These are phyloP conservation scores for Scedosporium aurantiacum DNA, from an alignment of 2,329 filamentous ascomycete species.

Conservation along the genomic window DNA sequence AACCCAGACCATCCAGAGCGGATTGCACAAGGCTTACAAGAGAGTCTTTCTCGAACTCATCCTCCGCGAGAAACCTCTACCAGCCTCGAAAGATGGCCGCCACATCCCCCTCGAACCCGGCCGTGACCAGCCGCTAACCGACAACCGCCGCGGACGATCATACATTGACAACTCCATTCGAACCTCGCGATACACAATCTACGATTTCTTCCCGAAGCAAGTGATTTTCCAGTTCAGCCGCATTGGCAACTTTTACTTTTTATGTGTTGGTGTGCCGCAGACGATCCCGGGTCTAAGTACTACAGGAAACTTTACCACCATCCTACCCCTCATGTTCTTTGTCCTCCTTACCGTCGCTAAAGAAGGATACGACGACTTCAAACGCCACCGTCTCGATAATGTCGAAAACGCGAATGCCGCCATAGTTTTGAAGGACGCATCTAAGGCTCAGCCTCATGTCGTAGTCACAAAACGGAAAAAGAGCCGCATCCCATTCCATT, in stretches of 20 bases:
- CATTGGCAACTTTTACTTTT: slow-evolving; percentile 78
- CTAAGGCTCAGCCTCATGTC: slow-evolving; percentile 4
- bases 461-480: not conserved
- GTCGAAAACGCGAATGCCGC: slow-evolving; percentile 57
- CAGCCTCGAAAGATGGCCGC: slow-evolving; percentile 60
- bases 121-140: slow-evolving; percentile 29
- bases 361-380: slow-evolving; percentile 78
- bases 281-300: slow-evolving; percentile 67
- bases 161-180: slow-evolving; percentile 57
- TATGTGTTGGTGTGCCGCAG: slow-evolving; percentile 73
- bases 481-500: slow-evolving; percentile 8
- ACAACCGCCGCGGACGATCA: slow-evolving; percentile 36
- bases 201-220: slow-evolving; percentile 78
- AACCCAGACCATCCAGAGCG: not conserved
- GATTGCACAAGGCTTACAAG: slow-evolving; percentile 19
- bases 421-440: slow-evolving; percentile 22
- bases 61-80: slow-evolving; percentile 55
- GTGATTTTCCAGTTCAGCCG: slow-evolving; percentile 78
- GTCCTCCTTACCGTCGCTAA: slow-evolving; percentile 72
- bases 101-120: slow-evolving; percentile 32
- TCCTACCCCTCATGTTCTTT: slow-evolving; percentile 64
- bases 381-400: slow-evolving; percentile 69
- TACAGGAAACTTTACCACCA: slow-evolving; percentile 64
- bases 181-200: slow-evolving; percentile 72
- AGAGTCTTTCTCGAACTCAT: slow-evolving; percentile 35